phyloP scores from a whole-genome alignment of 176 grass and related monocot species.

The Pontederia crassipes region DNA sequence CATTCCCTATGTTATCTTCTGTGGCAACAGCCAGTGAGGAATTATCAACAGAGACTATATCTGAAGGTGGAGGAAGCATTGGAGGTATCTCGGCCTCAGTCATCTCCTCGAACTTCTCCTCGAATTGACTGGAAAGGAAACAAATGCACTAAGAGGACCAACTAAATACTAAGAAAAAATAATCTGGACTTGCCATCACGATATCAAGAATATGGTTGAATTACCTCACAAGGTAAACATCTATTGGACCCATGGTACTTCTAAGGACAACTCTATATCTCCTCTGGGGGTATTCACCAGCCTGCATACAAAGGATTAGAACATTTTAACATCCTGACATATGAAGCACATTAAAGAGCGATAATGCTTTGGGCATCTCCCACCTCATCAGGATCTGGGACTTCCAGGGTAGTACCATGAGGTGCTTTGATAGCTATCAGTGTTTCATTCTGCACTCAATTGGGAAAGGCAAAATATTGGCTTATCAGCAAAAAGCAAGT shows the following conservation, averaged over 20 bases:
- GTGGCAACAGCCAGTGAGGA: constrained; percentile 21
- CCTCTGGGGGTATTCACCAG: constrained; percentile 52
- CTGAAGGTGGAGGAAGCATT: constrained; percentile 30
- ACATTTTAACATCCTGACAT: not conserved
- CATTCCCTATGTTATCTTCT: constrained; percentile 29
- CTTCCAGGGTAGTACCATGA: constrained; percentile 79
- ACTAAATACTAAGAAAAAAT: not conserved
- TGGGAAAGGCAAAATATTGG: not conserved
- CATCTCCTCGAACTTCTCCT: constrained; percentile 64
- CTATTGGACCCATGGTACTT: constrained; percentile 84
- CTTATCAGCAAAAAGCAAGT: not conserved
- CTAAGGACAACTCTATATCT: constrained; percentile 83
- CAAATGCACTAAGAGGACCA: not conserved
- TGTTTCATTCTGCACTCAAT: constrained; percentile 60
- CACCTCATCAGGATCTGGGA: constrained; percentile 82
- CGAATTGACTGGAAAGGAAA: constrained; percentile 46
- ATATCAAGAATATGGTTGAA: not conserved
- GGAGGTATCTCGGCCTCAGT: constrained; percentile 30
- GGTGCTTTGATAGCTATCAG: constrained; percentile 92
- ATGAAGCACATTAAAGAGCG: not conserved
- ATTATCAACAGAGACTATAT: constrained; percentile 27
- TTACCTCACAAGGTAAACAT: constrained; percentile 95
- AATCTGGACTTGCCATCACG: not conserved
- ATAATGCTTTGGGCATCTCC: constrained; percentile 10
- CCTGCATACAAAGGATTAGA: constrained; percentile 24